Evolutionary conservation across 164 flowering plant genomes (phyloP).

Genomic region (Amborella trichopoda): DNA sequence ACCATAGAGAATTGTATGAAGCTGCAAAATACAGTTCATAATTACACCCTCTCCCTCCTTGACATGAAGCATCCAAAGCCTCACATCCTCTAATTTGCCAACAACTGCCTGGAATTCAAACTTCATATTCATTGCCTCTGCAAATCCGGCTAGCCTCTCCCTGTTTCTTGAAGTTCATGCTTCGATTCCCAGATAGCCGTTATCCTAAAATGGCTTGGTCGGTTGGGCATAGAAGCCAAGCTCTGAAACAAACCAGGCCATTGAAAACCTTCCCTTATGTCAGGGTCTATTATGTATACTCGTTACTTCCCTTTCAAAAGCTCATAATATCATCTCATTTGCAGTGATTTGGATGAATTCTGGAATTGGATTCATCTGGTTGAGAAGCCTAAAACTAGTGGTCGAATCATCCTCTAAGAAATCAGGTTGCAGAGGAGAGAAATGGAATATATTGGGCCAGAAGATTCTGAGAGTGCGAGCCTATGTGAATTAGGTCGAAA

Average conservation of each 20-base stretch:
- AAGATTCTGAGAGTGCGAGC: conserved; percentile 63
- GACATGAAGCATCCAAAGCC: conserved; percentile 98
- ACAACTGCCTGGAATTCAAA: conserved; percentile 90
- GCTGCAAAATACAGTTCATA: conserved; percentile 66
- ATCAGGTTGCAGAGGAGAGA: conserved; percentile 59
- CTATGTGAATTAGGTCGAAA: conserved; percentile 75
- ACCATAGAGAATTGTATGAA: conserved; percentile 79
- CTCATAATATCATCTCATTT: conserved; percentile 78
- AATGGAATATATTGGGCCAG: conserved; percentile 82
- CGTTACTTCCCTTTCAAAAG: conserved; percentile 78
- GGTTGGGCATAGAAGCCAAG: conserved; percentile 55
- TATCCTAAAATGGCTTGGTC: conserved; percentile 82
- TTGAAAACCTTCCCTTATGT: conserved; percentile 91
- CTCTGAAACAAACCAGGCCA: conserved; percentile 94
- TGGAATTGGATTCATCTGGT: conserved; percentile 75
- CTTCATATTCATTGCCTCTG: conserved; percentile 56
- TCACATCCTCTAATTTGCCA: conserved; percentile 84
- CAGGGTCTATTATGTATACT: conserved; percentile 88
- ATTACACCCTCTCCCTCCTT: conserved; percentile 75
- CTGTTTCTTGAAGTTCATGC: conserved; percentile 79
- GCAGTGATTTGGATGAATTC: conserved; percentile 81
- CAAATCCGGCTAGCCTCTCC: conserved; percentile 74
- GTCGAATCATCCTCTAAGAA: conserved; percentile 44
- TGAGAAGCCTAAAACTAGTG: conserved; percentile 57
- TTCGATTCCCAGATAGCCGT: conserved; percentile 91